Base-by-base conservation (phyloP, 208 protist species). In the Trypanosoma scelopori region DNA sequence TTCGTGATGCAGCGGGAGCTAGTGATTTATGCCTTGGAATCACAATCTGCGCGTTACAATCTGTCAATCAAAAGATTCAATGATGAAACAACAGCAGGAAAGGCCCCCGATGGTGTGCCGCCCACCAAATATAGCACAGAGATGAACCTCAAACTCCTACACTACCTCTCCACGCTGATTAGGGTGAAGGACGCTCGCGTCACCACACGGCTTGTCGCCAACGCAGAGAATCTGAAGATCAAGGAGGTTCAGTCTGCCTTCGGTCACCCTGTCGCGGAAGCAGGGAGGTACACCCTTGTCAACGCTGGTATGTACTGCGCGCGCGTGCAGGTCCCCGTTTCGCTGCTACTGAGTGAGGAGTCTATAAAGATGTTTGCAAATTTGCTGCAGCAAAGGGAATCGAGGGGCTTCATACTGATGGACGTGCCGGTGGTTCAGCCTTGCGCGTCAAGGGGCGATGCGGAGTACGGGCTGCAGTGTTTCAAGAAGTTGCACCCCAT, bases 381-480 rank as follows among this genome's bases (percentile, higher is more conserved):
- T n/a, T 47, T 22, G 43, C 6, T 4, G 43, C 43, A 47, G 22
- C 6, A 23, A 22, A 3, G 51, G 23, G 32, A 45, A 5, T 25
- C 13, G 3, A 23, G 1, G 7, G 18, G 9, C 25, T 37, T n/a
- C 18, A 23, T 56, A n/a, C 23, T 61, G 42, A 28, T 69, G 11
- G 55, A 69, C 30, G 49, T 66, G 6, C 66, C 66, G 27, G 16
- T 79, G 7, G 39, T 69, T 13, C 6, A 25, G 35, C 53, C 59
- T 15, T 23, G 35, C 46, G 1, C 37, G 23, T 5, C 16, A 45
- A 30, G 60, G 16, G 60, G 73, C 15, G 20, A 25, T 11, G 67
- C 73, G 12, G 73, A 78, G 53, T 61, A 45, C 49, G 73, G 53
- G 23, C 20, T 78, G 47, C 42, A 41, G 45, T 20, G 0, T 41